Conservation (phyloP, 345 rosid genomes). For the Geranium brycei region DNA sequence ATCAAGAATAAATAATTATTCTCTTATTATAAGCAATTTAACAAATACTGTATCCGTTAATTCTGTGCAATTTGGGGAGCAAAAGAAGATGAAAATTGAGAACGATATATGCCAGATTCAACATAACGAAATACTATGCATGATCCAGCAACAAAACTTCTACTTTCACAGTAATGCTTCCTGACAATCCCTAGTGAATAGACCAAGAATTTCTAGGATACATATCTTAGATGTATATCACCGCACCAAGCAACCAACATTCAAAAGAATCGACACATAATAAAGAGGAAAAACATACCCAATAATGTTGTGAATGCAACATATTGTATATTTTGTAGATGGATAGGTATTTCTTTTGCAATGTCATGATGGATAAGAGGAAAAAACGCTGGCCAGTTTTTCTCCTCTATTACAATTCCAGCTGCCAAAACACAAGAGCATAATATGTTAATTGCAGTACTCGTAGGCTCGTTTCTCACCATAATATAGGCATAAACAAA, state of each 20-base stretch:
- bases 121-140: not conserved
- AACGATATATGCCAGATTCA: not conserved
- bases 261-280: too few relatives aligned
- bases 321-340: conserved; percentile 70
- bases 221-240: too few relatives aligned
- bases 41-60: not conserved
- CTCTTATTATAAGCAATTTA: not conserved
- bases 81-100: not conserved
- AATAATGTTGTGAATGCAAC: conserved; percentile 81
- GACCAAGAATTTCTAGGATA: too few relatives aligned
- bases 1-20: too few relatives aligned
- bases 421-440: conserved; percentile 40
- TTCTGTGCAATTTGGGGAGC: not conserved
- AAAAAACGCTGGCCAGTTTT: conserved; percentile 91
- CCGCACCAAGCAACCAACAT: too few relatives aligned
- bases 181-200: too few relatives aligned
- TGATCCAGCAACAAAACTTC: too few relatives aligned
- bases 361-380: conserved; percentile 95
- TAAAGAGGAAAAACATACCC: conserved; percentile 35
- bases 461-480: not conserved
- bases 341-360: conserved; percentile 82
- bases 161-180: too few relatives aligned
- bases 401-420: conserved; percentile 84
- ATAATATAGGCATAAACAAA: not conserved
- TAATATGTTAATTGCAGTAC: not conserved